Percentiles rank a stretch among this genome's conserved stretches.
Evolutionary conservation across 495 filamentous ascomycete species (phyloP).

Genomic region (Penicillium maclennaniae): DNA sequence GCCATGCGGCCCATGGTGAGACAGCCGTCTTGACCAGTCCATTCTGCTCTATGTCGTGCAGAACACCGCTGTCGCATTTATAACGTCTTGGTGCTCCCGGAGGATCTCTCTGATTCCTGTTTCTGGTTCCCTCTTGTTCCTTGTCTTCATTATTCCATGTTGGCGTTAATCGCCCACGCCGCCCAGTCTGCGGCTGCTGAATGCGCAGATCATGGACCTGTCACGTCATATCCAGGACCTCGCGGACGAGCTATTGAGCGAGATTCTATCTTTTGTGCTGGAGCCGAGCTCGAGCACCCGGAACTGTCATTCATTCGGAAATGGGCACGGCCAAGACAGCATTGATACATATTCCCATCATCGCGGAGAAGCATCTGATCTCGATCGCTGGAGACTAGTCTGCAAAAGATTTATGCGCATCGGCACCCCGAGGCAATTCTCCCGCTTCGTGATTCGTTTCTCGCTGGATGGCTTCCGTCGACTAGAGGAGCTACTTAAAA

Average conservation of each 20-base stretch:
- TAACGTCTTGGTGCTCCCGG: background rate
- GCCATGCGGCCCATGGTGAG: constrained; percentile 24
- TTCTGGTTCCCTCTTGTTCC: background rate
- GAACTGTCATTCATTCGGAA: constrained; percentile 4
- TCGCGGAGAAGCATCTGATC: constrained; percentile 34
- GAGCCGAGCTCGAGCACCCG: constrained; percentile 10
- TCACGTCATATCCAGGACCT: constrained; percentile 46
- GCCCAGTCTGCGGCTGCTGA: constrained; percentile 37
- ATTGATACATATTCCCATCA: constrained; percentile 1
- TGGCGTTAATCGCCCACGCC: constrained; percentile 33
- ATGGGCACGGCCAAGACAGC: background rate
- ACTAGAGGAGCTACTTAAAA: constrained; percentile 46
- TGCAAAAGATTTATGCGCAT: constrained; percentile 60
- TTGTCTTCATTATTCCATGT: constrained; percentile 36
- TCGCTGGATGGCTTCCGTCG: constrained; percentile 53
- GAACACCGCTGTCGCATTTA: background rate
- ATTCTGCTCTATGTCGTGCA: background rate
- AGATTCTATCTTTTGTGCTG: constrained; percentile 45
- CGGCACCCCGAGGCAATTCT: constrained; percentile 57
- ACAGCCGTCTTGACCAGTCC: constrained; percentile 20
- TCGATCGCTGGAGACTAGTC: constrained; percentile 53
- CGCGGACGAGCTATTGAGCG: constrained; percentile 58
- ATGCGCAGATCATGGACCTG: constrained; percentile 35
- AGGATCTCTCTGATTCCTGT: background rate
- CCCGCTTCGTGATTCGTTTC: constrained; percentile 58